These are phyloP conservation scores for Leishmania gerbilli DNA, from an alignment of 208 protist genomes.

Conservation along the genomic window DNA sequence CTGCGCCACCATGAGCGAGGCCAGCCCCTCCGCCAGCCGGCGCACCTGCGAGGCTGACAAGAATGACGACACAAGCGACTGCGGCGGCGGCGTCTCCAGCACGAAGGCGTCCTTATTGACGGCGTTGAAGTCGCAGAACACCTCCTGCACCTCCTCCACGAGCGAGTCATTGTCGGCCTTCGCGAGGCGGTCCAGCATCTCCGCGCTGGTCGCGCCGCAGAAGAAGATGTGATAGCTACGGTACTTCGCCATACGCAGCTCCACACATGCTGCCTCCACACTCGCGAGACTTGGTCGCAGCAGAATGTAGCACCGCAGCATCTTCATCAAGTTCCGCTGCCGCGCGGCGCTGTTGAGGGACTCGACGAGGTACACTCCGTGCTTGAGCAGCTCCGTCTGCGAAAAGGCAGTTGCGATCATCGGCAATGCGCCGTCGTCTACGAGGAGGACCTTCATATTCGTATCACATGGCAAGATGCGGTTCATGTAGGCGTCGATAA, in stretches of 20 bases:
- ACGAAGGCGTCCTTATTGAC: constrained; percentile 89
- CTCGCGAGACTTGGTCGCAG: constrained; percentile 92
- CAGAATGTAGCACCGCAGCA: constrained; percentile 93
- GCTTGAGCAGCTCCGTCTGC: constrained; percentile 94
- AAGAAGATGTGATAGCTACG: constrained; percentile 88
- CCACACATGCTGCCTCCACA: constrained; percentile 76
- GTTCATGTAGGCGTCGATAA: constrained; percentile 69
- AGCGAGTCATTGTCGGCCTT: constrained; percentile 92
- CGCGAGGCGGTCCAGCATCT: constrained; percentile 92
- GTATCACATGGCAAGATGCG: constrained; percentile 65
- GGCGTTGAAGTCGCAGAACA: constrained; percentile 95
- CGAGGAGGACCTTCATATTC: constrained; percentile 95
- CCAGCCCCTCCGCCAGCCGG: constrained; percentile 71
- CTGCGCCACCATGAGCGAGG: constrained; percentile 78
- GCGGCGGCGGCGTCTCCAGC: constrained; percentile 48
- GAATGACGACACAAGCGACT: constrained; percentile 41
- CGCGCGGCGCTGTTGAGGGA: constrained; percentile 58
- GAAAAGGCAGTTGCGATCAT: constrained; percentile 95
- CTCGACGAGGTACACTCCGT: constrained; percentile 97
- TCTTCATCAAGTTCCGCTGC: constrained; percentile 88
- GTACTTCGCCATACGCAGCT: constrained; percentile 92
- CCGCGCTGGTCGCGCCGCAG: constrained; percentile 77
- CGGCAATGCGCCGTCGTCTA: constrained; percentile 93
- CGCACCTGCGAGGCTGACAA: constrained; percentile 36
- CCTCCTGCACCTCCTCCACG: constrained; percentile 94